These are phyloP conservation scores for Raphidocelis subcapitata DNA, from an alignment of 139 green algal species.

Conservation along the genomic window DNA sequence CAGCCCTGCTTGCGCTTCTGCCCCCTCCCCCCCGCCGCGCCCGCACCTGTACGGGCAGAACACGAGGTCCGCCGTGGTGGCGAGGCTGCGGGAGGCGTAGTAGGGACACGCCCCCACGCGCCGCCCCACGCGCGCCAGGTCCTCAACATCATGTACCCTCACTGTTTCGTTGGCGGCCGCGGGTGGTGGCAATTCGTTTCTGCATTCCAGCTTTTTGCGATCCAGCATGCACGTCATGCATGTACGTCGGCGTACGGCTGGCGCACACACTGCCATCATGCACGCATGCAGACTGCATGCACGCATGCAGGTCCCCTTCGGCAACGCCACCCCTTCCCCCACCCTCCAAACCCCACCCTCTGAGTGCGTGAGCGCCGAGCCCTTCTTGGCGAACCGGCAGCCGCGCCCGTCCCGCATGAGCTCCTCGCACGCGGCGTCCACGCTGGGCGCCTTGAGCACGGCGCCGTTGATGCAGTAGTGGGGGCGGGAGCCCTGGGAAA, in stretches of 20 bases:
- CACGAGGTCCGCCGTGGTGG: conserved; percentile 82
- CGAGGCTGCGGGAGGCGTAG: conserved; percentile 70
- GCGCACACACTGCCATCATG: background rate
- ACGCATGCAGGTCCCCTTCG: background rate
- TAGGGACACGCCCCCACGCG: conserved; percentile 82
- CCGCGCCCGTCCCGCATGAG: conserved; percentile 47
- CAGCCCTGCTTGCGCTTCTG: too few relatives aligned
- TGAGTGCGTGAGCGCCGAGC: conserved; percentile 5
- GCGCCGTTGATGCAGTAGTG: conserved; percentile 90
- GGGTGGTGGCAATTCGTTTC: too few relatives aligned
- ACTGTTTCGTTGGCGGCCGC: too few relatives aligned
- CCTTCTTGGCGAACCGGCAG: conserved; percentile 59
- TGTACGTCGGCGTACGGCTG: too few relatives aligned
- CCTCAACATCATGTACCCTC: conserved; percentile 94
- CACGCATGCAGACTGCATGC: background rate
- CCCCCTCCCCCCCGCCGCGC: too few relatives aligned
- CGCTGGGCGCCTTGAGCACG: conserved; percentile 42
- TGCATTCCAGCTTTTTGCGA: too few relatives aligned
- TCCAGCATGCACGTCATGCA: too few relatives aligned
- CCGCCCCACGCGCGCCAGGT: conserved; percentile 65
- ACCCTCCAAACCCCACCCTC: conserved; percentile 12
- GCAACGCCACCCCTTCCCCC: background rate
- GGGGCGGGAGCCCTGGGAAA: conserved; percentile 62
- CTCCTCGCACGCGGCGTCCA: conserved; percentile 81
- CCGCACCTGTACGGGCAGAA: conserved; percentile 87